Percentiles rank a stretch among this genome's conserved stretches.
phyloP scores from a whole-genome alignment of 306 rosid species.

The Quercus gilva region DNA sequence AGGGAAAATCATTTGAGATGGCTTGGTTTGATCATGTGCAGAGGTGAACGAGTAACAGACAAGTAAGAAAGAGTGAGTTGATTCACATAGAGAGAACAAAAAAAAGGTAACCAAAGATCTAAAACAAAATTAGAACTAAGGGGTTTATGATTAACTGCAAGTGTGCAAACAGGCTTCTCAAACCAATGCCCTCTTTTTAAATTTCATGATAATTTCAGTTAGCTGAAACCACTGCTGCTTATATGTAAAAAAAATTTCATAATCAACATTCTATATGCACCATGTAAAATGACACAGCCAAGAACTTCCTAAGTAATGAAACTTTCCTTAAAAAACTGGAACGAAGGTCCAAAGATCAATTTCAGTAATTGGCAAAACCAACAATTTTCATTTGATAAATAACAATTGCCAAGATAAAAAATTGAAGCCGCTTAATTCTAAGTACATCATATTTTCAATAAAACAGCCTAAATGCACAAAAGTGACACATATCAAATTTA shows the following conservation, averaged over 20 bases:
- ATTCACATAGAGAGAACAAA: too few species aligned
- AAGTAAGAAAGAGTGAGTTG: too few species aligned
- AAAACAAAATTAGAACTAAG: too few species aligned
- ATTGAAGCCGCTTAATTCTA: not conserved
- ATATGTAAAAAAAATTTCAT: not conserved
- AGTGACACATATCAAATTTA: not conserved
- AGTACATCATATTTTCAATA: not conserved
- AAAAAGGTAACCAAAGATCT: too few species aligned
- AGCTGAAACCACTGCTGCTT: not conserved
- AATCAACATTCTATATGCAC: not conserved
- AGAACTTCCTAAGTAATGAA: not conserved
- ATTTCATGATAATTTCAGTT: not conserved
- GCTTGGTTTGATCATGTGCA: too few species aligned
- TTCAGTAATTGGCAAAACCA: not conserved
- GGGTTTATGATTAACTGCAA: not conserved
- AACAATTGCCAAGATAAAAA: not conserved
- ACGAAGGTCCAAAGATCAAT: not conserved
- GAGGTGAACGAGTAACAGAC: too few species aligned
- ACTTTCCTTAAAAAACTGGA: not conserved
- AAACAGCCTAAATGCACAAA: not conserved
- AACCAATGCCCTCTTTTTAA: not conserved
- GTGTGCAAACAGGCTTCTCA: not conserved
- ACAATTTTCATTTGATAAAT: not conserved
- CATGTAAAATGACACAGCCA: not conserved
- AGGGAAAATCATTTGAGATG: too few species aligned